Percentiles rank a stretch among this genome's conserved stretches.
Evolutionary conservation across 2,329 filamentous ascomycete species (phyloP).

Genomic region (Myriosclerotinia curreyana): DNA sequence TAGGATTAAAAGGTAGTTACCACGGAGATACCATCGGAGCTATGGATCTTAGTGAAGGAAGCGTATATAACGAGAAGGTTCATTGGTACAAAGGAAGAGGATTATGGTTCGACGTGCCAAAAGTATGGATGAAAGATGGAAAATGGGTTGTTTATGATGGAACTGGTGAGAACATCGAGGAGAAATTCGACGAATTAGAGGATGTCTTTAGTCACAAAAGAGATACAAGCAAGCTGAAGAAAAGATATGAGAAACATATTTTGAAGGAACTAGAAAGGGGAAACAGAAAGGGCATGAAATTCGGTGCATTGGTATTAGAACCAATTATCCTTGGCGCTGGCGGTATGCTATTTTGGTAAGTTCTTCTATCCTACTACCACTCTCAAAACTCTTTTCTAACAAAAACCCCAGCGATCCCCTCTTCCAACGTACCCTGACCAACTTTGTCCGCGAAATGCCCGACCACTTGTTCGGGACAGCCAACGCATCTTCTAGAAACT

Average conservation of each 20-base stretch:
- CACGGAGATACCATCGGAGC: slow-evolving; percentile 86
- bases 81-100: slow-evolving; percentile 82
- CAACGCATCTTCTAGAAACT: not conserved
- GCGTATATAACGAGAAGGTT: slow-evolving; percentile 74
- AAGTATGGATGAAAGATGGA: slow-evolving; percentile 63
- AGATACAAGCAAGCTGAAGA: slow-evolving; percentile 45
- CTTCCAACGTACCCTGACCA: slow-evolving; percentile 70
- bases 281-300: slow-evolving; percentile 56
- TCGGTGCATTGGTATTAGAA: slow-evolving; percentile 77
- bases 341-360: slow-evolving; percentile 77
- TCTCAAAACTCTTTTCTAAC: not conserved
- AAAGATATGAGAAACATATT: slow-evolving; percentile 61
- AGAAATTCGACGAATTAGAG: slow-evolving; percentile 44
- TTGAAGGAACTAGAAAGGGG: slow-evolving; percentile 51
- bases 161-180: slow-evolving; percentile 26
- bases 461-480: slow-evolving; percentile 25
- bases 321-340: slow-evolving; percentile 78
- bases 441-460: slow-evolving; percentile 59
- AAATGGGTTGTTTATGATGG: slow-evolving; percentile 55
- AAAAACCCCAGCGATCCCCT: slow-evolving; percentile 63
- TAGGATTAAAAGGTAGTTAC: slow-evolving; percentile 77
- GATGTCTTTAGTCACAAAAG: slow-evolving; percentile 61
- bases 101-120: slow-evolving; percentile 77
- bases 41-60: slow-evolving; percentile 81
- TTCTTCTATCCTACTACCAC: slow-evolving; percentile 25